These are phyloP conservation scores for Theobroma cacao DNA, from an alignment of 345 rosid genomes.

Conservation along the genomic window DNA sequence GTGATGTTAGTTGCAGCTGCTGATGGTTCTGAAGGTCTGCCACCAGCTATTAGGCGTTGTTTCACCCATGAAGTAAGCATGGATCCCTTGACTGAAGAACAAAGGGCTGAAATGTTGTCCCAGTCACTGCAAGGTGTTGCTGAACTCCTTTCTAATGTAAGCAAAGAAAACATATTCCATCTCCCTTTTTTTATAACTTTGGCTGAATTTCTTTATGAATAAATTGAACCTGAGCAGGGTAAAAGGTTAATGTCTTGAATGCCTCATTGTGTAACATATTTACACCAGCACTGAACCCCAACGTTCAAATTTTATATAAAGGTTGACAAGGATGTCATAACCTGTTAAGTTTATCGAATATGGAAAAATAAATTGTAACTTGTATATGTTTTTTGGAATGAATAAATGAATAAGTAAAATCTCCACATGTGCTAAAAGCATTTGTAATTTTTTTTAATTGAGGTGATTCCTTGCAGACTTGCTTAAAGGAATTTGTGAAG, in stretches of 20 bases:
- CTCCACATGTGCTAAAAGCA: neutral
- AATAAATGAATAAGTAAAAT: neutral
- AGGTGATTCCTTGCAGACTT: slow-evolving; percentile 43
- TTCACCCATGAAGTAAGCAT: slow-evolving; percentile 90
- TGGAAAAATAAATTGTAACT: neutral
- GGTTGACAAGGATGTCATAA: neutral
- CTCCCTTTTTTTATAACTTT: slow-evolving; percentile 4
- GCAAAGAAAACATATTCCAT: slow-evolving; percentile 21
- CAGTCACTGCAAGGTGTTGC: slow-evolving; percentile 69
- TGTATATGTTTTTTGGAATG: neutral
- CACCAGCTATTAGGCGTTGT: slow-evolving; percentile 86
- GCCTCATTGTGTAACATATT: neutral
- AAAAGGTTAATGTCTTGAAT: neutral
- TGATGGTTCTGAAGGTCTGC: slow-evolving; percentile 82
- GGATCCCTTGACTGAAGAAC: slow-evolving; percentile 78
- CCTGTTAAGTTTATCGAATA: neutral
- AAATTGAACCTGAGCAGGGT: neutral
- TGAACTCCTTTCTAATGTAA: slow-evolving; percentile 61
- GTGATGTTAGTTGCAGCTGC: slow-evolving; percentile 83
- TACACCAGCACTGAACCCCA: neutral
- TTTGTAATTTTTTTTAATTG: neutral
- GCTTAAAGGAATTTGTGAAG: slow-evolving; percentile 61
- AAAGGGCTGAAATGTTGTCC: slow-evolving; percentile 70
- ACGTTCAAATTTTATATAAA: neutral
- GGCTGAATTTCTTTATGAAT: neutral